Evolutionary conservation across 371 early-diverging fungal genomes (phyloP).

Genomic region (Mucor irregularis): DNA sequence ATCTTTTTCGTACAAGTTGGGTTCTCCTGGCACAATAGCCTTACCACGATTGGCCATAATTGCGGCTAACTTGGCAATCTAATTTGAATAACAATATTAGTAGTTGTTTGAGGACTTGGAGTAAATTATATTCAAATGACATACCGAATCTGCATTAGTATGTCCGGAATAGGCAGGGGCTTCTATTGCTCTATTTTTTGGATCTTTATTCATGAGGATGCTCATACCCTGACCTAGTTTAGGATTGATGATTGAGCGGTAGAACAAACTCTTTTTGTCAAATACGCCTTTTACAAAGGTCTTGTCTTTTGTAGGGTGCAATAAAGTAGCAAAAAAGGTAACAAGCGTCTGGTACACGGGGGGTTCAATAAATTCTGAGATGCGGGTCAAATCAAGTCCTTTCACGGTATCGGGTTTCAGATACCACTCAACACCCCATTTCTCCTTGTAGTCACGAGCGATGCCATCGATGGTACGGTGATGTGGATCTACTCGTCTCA

Average conservation of each 20-base stretch:
- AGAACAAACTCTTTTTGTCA: conserved; percentile 9
- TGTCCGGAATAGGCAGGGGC: conserved; percentile 46
- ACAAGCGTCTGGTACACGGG: not conserved
- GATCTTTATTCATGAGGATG: conserved; percentile 3
- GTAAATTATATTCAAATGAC: not conserved
- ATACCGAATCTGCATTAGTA: conserved; percentile 65
- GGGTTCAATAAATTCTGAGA: not conserved
- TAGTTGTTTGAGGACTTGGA: not conserved
- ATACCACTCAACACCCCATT: conserved; percentile 58
- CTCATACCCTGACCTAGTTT: not conserved
- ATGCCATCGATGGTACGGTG: conserved; percentile 59
- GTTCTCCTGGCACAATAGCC: conserved; percentile 44
- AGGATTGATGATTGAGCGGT: not conserved
- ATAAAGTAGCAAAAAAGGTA: not conserved
- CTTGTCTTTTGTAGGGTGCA: conserved; percentile 1
- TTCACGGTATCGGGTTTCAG: conserved; percentile 35
- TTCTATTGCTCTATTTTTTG: conserved; percentile 20
- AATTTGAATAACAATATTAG: conserved; percentile 1
- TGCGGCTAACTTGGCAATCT: conserved; percentile 67
- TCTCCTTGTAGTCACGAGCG: conserved; percentile 44
- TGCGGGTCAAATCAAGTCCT: conserved; percentile 35
- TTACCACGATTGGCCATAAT: conserved; percentile 70
- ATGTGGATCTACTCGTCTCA: conserved; percentile 58
- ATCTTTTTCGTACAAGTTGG: conserved; percentile 29
- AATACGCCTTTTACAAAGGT: not conserved